phyloP scores from a whole-genome alignment of 1,139 yeast species.

The Kodamaea fungicola region DNA sequence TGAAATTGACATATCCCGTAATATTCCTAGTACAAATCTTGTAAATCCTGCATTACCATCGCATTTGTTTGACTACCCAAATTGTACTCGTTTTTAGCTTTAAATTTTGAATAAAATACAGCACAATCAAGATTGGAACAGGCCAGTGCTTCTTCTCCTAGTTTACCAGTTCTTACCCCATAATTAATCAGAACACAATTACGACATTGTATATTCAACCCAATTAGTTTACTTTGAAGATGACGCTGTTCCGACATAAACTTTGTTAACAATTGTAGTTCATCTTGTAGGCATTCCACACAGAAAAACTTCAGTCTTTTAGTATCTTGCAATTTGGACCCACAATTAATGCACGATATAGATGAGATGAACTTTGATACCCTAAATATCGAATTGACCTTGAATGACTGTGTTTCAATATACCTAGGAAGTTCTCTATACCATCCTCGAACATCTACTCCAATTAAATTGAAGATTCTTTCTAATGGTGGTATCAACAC shows the following conservation, averaged over 20 bases:
- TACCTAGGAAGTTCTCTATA: slow-evolving; percentile 63
- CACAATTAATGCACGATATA: slow-evolving; percentile 27
- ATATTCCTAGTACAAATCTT: too few relatives aligned
- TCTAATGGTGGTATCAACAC: slow-evolving; percentile 88
- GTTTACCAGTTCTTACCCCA: slow-evolving; percentile 10
- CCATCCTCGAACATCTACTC: slow-evolving; percentile 80
- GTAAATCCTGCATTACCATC: slow-evolving; percentile 7
- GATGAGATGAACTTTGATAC: slow-evolving; percentile 13
- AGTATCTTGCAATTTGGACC: slow-evolving; percentile 8
- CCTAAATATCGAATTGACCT: slow-evolving; percentile 10
- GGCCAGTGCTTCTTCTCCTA: slow-evolving; percentile 11
- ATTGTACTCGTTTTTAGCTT: slow-evolving; percentile 12
- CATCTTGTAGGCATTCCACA: slow-evolving; percentile 17
- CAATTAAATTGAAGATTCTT: slow-evolving; percentile 75
- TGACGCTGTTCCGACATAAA: slow-evolving; percentile 15
- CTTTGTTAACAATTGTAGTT: slow-evolving; percentile 18
- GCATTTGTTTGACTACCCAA: slow-evolving; percentile 2
- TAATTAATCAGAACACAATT: slow-evolving; percentile 23
- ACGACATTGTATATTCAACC: slow-evolving; percentile 21
- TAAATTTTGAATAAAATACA: slow-evolving; percentile 21
- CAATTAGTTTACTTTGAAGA: slow-evolving; percentile 12
- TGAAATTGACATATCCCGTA: too few relatives aligned
- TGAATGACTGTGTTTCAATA: slow-evolving; percentile 8
- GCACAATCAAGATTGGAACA: slow-evolving; percentile 34
- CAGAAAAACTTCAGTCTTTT: slow-evolving; percentile 16